Conservation (phyloP, 345 rosid species). For the Euphorbia pulcherrima region DNA sequence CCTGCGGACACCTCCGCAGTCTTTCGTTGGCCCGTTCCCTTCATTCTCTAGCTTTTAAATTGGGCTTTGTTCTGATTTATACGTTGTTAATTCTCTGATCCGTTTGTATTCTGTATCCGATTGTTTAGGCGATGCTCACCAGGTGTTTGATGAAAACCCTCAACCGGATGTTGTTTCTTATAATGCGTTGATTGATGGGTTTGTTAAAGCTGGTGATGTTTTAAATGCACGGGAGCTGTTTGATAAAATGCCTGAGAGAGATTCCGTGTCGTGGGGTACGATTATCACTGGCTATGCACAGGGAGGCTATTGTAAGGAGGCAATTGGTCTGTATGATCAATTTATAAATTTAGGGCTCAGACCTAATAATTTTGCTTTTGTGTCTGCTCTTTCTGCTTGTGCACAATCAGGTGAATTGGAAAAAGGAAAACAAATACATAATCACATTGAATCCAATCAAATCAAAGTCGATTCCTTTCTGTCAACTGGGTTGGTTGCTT, state of each 20-base stretch:
- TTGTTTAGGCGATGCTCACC: constrained; percentile 26
- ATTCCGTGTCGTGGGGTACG: constrained; percentile 67
- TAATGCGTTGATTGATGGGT: constrained; percentile 57
- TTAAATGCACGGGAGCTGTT: constrained; percentile 46
- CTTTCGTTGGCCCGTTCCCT: constrained; percentile 31
- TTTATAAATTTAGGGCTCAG: constrained; percentile 39
- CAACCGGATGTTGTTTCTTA: constrained; percentile 53
- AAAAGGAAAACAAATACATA: constrained; percentile 48
- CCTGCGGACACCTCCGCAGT: constrained; percentile 41
- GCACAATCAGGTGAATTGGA: constrained; percentile 58
- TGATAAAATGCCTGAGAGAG: constrained; percentile 52
- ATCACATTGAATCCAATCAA: constrained; percentile 28
- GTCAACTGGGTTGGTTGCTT: constrained; percentile 61
- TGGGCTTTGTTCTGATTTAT: constrained; percentile 54
- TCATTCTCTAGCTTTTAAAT: constrained; percentile 48
- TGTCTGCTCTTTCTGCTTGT: constrained; percentile 79
- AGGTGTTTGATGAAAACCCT: constrained; percentile 50
- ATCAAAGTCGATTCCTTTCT: constrained; percentile 50
- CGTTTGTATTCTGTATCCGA: constrained; percentile 25
- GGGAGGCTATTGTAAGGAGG: constrained; percentile 35
- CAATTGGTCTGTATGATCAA: constrained; percentile 42
- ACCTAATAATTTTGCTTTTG: constrained; percentile 57
- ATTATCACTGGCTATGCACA: constrained; percentile 60
- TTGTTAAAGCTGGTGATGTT: constrained; percentile 48
- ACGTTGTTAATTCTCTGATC: constrained; percentile 47